Conservation (phyloP, 73 alveolate species). For the Tetrahymena borealis region DNA sequence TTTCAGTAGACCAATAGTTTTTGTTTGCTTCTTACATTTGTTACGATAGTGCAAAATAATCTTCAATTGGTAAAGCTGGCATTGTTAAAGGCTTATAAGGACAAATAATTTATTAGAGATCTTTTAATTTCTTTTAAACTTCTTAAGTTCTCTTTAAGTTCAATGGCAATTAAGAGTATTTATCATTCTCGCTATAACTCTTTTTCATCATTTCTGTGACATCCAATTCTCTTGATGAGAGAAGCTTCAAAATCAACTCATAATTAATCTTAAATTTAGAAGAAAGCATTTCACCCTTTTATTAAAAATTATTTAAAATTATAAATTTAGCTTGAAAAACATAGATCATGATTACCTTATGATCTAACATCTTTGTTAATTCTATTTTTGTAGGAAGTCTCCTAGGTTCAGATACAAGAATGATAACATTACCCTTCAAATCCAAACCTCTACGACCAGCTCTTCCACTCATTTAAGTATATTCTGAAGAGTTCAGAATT, state of each 20-base stretch:
- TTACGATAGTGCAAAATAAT: neutral
- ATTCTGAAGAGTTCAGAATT: slow-evolving; percentile 78
- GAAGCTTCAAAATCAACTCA: slow-evolving; percentile 49
- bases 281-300: slow-evolving; percentile 43
- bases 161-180: slow-evolving; percentile 10
- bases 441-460: slow-evolving; percentile 99
- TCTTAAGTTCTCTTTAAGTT: neutral
- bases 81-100: slow-evolving; percentile 5
- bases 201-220: slow-evolving; percentile 46
- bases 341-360: neutral
- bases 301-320: neutral
- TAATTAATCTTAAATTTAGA: slow-evolving; percentile 67
- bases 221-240: slow-evolving; percentile 47
- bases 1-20: neutral
- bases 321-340: neutral
- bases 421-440: slow-evolving; percentile 73
- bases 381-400: slow-evolving; percentile 38
- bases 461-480: slow-evolving; percentile 98
- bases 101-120: neutral
- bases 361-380: slow-evolving; percentile 44
- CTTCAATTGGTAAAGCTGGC: slow-evolving; percentile 5
- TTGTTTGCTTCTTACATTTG: neutral
- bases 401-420: slow-evolving; percentile 51
- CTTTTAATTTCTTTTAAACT: neutral
- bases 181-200: slow-evolving; percentile 54